These are phyloP conservation scores for Agaricus sinodeliciosus DNA, from an alignment of 768 basidiomycete genomes.

Conservation along the genomic window DNA sequence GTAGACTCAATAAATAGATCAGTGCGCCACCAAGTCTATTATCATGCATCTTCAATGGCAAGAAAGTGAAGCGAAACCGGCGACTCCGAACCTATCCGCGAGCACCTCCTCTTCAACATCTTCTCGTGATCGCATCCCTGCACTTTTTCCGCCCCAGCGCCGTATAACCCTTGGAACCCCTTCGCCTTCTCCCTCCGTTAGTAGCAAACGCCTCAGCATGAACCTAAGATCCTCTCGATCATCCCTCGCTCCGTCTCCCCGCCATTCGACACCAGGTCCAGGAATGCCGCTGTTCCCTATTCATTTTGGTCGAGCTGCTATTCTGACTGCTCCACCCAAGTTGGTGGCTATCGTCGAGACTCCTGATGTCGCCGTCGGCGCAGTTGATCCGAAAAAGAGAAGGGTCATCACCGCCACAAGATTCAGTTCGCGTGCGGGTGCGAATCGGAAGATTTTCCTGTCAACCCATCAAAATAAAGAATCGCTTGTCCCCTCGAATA, in stretches of 20 bases:
- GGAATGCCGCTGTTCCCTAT: conserved; percentile 31
- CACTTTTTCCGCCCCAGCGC: conserved; percentile 32
- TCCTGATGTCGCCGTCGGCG: conserved; percentile 84
- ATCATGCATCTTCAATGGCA: conserved; percentile 86
- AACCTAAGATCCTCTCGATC: conserved; percentile 33
- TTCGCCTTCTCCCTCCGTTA: conserved; percentile 19
- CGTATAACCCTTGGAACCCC: conserved; percentile 22
- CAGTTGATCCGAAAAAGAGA: conserved; percentile 78
- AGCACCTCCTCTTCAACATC: conserved; percentile 13
- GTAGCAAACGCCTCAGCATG: conserved; percentile 36
- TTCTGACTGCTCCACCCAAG: conserved; percentile 79
- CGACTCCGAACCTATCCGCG: not conserved
- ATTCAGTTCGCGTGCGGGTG: conserved; percentile 78
- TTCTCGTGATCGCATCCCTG: conserved; percentile 8
- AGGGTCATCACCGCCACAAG: conserved; percentile 83
- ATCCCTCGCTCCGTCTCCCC: conserved; percentile 40
- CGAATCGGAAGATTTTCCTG: conserved; percentile 77
- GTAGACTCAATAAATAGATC: not conserved
- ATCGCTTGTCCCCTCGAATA: conserved; percentile 4
- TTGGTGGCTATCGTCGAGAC: conserved; percentile 80
- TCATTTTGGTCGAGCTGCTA: conserved; percentile 63
- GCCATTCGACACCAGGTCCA: conserved; percentile 33
- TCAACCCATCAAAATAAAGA: conserved; percentile 71
- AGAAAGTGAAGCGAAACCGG: conserved; percentile 41
- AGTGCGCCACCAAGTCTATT: conserved; percentile 87